A percentile compares a stretch with the other conserved stretches of the same genome.
These are phyloP conservation scores for Pythium phragmiticola DNA, from an alignment of 352 stramenopile genomes.

Conservation along the genomic window DNA sequence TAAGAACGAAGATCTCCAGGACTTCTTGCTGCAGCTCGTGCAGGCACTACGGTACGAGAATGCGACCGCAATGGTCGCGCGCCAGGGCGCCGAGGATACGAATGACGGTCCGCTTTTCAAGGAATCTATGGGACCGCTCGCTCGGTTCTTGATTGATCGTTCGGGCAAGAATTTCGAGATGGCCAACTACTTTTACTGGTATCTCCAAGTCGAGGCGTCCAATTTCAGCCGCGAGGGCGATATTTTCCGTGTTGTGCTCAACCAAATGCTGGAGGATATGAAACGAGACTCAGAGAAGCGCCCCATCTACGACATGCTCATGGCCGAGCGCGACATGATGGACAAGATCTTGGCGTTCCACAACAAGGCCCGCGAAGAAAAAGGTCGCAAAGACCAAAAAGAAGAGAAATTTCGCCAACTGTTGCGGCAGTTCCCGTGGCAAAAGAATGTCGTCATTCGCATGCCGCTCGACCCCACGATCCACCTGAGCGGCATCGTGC, in stretches of 20 bases:
- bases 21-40: conserved; percentile 98
- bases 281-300: conserved; percentile 89
- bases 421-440: conserved; percentile 86
- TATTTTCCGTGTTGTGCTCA: conserved; percentile 77
- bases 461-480: conserved; percentile 87
- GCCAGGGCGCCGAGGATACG: conserved; percentile 40
- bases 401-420: conserved; percentile 91
- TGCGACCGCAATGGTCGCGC: conserved; percentile 17
- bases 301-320: conserved; percentile 90
- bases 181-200: conserved; percentile 99
- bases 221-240: conserved; percentile 73
- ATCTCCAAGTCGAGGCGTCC: conserved; percentile 74
- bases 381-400: conserved; percentile 96
- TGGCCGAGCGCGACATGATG: conserved; percentile 93
- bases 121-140: conserved; percentile 76
- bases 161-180: conserved; percentile 94
- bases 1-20: conserved; percentile 96
- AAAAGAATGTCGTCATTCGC: conserved; percentile 74
- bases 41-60: conserved; percentile 95
- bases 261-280: conserved; percentile 94
- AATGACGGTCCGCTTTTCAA: conserved; percentile 45
- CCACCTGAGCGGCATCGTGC: conserved; percentile 87
- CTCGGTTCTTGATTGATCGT: conserved; percentile 93
- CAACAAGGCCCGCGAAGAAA: conserved; percentile 89
- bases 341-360: conserved; percentile 92